Evolutionary conservation across 139 green algal genomes (phyloP).

Genomic region (Closterium sp.): DNA sequence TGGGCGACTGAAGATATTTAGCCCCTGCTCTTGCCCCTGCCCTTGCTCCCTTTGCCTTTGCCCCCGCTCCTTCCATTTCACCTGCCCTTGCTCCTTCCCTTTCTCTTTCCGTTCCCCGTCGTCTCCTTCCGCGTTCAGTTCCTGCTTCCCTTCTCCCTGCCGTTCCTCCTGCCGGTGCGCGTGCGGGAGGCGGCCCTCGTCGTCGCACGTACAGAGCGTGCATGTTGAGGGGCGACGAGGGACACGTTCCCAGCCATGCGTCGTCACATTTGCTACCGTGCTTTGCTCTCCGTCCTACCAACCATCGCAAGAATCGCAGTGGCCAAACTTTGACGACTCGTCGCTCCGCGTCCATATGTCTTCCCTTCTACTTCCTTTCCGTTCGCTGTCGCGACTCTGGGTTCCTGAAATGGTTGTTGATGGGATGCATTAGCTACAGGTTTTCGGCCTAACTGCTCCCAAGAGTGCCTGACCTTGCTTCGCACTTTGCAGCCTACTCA

Average conservation of each 20-base stretch:
- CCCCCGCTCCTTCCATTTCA: neutral
- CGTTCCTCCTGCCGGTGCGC: neutral
- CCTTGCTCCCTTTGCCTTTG: neutral
- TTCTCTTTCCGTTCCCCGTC: neutral
- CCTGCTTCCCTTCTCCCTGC: neutral
- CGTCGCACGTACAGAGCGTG: neutral
- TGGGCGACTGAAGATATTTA: too few relatives aligned
- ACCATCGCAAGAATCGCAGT: neutral
- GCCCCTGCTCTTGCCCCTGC: neutral
- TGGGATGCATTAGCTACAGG: too few relatives aligned
- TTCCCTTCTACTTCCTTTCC: neutral
- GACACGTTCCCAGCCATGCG: neutral
- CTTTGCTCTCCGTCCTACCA: neutral
- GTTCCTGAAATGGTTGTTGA: too few relatives aligned
- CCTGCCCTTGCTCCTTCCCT: neutral
- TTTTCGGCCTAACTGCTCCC: too few relatives aligned
- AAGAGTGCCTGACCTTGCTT: too few relatives aligned
- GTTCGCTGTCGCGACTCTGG: too few relatives aligned
- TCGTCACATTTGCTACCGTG: neutral
- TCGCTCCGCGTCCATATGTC: neutral
- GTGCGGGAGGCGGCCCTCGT: neutral
- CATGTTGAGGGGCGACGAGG: neutral
- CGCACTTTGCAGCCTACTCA: too few relatives aligned
- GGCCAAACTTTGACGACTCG: neutral
- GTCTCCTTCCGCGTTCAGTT: too few relatives aligned